Percentiles rank a stretch among this genome's conserved stretches.
Evolutionary conservation across 2,329 filamentous ascomycete genomes (phyloP).

Genomic region (Achaetomium macrosporum): DNA sequence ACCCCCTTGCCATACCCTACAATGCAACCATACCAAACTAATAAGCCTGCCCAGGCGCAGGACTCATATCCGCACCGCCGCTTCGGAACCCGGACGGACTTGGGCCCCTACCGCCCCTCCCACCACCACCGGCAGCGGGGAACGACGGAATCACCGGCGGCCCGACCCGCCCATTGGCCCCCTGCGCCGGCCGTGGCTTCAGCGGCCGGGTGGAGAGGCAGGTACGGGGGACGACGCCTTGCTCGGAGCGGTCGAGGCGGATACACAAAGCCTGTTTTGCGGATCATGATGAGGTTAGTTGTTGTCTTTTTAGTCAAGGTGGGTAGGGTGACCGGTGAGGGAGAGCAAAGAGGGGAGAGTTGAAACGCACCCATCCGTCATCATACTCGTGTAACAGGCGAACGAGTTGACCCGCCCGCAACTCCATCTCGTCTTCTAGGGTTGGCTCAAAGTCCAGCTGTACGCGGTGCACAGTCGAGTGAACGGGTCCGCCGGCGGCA

Average conservation of each 20-base stretch:
- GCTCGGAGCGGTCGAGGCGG: slow-evolving; percentile 79
- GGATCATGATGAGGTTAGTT: slow-evolving; percentile 27
- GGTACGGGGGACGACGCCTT: slow-evolving; percentile 89
- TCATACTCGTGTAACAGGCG: slow-evolving; percentile 93
- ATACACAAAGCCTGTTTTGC: slow-evolving; percentile 68
- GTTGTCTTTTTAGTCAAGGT: slow-evolving; percentile 9
- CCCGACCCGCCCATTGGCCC: slow-evolving; percentile 16
- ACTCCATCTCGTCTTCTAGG: slow-evolving; percentile 83
- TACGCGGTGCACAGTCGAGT: slow-evolving; percentile 75
- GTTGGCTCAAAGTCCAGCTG: slow-evolving; percentile 92
- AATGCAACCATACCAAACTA: slow-evolving; percentile 24
- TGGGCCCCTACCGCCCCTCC: slow-evolving; percentile 27
- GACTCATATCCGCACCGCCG: slow-evolving; percentile 39
- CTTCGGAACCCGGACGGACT: slow-evolving; percentile 19
- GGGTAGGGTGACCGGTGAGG: neutral
- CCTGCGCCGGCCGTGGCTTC: slow-evolving; percentile 61
- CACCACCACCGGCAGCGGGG: slow-evolving; percentile 31
- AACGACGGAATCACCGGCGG: slow-evolving; percentile 46
- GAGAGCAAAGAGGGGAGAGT: neutral
- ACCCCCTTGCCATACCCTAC: too few relatives aligned
- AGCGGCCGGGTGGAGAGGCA: slow-evolving; percentile 89
- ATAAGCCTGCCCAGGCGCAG: slow-evolving; percentile 45
- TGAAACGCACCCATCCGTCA: slow-evolving; percentile 80
- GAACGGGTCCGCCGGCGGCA: slow-evolving; percentile 53
- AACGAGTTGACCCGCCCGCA: slow-evolving; percentile 76